A percentile compares a stretch with the other conserved stretches of the same genome.
These are phyloP conservation scores for Colletotrichum ledebouriae DNA, from an alignment of 2,329 filamentous ascomycete genomes.

Conservation along the genomic window DNA sequence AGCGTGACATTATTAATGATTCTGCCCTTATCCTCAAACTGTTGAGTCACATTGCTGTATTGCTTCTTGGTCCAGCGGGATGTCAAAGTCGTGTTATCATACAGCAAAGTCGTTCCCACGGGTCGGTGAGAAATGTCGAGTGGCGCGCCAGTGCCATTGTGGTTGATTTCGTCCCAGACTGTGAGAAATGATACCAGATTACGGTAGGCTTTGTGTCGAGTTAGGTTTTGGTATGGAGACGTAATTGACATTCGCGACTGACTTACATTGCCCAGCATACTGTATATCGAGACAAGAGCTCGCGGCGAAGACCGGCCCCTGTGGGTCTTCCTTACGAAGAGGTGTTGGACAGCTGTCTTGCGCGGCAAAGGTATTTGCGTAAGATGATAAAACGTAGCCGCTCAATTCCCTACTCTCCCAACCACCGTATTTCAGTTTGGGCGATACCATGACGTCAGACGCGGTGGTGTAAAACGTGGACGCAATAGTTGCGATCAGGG, in stretches of 20 bases:
- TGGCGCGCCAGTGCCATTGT: conserved; percentile 57
- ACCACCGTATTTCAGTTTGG: conserved; percentile 73
- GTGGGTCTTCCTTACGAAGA: conserved; percentile 60
- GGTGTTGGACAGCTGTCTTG: conserved; percentile 71
- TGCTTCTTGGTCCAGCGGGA: conserved; percentile 76
- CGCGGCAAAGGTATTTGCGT: conserved; percentile 73
- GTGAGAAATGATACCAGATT: conserved; percentile 74
- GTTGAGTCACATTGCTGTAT: conserved; percentile 64
- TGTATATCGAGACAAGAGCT: conserved; percentile 77
- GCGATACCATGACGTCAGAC: conserved; percentile 80
- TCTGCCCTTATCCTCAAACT: conserved; percentile 64
- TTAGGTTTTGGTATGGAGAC: background rate
- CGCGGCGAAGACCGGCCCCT: conserved; percentile 48
- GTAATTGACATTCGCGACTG: background rate
- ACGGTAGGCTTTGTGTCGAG: conserved; percentile 65
- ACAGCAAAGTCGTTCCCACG: conserved; percentile 71
- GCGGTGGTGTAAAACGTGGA: conserved; percentile 83
- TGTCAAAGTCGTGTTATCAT: conserved; percentile 79
- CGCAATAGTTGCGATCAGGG: conserved; percentile 73
- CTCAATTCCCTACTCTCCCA: conserved; percentile 64
- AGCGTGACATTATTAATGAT: conserved; percentile 82
- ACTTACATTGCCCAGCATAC: conserved; percentile 72
- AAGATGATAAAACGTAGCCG: conserved; percentile 71
- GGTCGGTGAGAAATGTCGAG: conserved; percentile 65
- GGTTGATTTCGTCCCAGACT: conserved; percentile 65